phyloP scores from a whole-genome alignment of 2,329 filamentous ascomycete species.

The Aaosphaeria pasadenensis region DNA sequence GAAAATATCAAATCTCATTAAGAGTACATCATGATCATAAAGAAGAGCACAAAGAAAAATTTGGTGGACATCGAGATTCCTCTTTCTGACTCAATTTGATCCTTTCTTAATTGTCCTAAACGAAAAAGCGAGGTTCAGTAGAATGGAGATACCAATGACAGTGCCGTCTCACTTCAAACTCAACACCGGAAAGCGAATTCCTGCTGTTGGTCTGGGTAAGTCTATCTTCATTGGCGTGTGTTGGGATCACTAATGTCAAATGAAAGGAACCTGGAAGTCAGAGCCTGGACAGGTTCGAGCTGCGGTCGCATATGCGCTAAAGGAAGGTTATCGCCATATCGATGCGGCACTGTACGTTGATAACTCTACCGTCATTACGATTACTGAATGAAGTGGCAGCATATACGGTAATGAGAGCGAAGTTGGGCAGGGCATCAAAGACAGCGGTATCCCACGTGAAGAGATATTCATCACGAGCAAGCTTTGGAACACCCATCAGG shows the following conservation, averaged over 20 bases:
- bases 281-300: not conserved
- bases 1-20: no score
- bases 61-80: no score
- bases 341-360: no score
- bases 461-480: constrained; percentile 57
- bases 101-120: no score
- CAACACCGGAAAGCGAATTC: constrained; percentile 71
- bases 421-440: constrained; percentile 7
- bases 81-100: no score
- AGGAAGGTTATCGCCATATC: not conserved
- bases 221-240: not conserved
- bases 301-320: not conserved
- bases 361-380: not conserved
- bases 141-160: constrained; percentile 6
- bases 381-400: not conserved
- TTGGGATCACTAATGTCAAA: not conserved
- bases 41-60: no score
- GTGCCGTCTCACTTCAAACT: constrained; percentile 41
- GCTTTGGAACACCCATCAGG: constrained; percentile 86
- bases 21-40: no score
- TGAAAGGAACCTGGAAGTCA: not conserved
- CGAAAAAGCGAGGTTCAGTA: no score
- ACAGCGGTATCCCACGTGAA: constrained; percentile 28
- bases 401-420: constrained; percentile 3
- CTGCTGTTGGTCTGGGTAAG: constrained; percentile 68